A percentile compares a stretch with the other conserved stretches of the same genome.
phyloP scores from a whole-genome alignment of 352 stramenopile species.

The Globisporangium megalacanthum region DNA sequence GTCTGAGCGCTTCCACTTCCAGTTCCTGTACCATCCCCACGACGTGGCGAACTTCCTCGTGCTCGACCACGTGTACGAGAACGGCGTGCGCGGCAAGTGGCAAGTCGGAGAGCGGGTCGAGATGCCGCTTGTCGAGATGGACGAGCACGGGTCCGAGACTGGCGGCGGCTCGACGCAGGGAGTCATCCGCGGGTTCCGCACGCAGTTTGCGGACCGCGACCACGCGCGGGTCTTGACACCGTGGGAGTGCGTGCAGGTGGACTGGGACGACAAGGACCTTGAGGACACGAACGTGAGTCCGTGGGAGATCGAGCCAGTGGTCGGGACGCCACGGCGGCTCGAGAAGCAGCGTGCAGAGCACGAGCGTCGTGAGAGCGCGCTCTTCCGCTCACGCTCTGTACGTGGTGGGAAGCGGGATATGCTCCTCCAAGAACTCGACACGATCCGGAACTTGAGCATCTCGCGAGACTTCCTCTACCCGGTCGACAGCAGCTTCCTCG shows the following conservation, averaged over 20 bases:
- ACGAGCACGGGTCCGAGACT: conserved; percentile 53
- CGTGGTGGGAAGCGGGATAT: conserved; percentile 35
- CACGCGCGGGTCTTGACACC: conserved; percentile 29
- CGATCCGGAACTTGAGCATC: conserved; percentile 63
- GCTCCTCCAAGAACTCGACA: conserved; percentile 51
- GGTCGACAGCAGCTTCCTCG: conserved; percentile 63
- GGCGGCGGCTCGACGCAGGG: conserved; percentile 57
- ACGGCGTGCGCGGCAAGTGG: conserved; percentile 67
- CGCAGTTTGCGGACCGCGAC: conserved; percentile 19
- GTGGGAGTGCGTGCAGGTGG: conserved; percentile 73
- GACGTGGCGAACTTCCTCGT: conserved; percentile 83
- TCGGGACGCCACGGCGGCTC: conserved; percentile 18
- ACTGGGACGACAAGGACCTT: conserved; percentile 68
- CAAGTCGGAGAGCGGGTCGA: conserved; percentile 63
- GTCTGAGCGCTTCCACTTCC: conserved; percentile 53
- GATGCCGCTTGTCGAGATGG: conserved; percentile 66
- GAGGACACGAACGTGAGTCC: conserved; percentile 64
- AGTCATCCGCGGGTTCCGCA: conserved; percentile 40
- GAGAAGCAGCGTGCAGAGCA: conserved; percentile 41
- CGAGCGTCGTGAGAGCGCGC: conserved; percentile 22
- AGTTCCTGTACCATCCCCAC: conserved; percentile 67
- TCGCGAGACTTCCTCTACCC: conserved; percentile 78
- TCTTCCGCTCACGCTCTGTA: conserved; percentile 52
- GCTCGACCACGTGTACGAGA: conserved; percentile 78
- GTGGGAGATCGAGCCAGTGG: conserved; percentile 72